Conservation (phyloP, 108 stramenopile genomes). For the Fistulifera pelliculosa region DNA sequence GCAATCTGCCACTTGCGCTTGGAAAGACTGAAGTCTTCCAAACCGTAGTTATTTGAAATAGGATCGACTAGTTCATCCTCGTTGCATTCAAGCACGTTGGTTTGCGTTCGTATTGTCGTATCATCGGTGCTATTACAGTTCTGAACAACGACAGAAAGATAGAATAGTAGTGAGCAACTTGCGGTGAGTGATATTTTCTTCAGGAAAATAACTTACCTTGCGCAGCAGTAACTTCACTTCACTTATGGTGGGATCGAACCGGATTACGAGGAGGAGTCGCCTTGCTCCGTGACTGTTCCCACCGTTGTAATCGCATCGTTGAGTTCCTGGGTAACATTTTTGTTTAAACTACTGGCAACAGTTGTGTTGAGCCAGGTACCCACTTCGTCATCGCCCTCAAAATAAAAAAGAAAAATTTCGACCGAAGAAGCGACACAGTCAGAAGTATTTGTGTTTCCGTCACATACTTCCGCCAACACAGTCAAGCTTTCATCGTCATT, state of each 20-base stretch:
- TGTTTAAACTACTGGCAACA: not conserved
- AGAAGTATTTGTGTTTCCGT: not conserved
- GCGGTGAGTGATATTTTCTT: too few relatives aligned
- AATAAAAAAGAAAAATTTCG: conserved; percentile 1
- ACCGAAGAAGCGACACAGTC: not conserved
- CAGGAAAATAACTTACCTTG: too few relatives aligned
- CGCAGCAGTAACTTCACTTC: conserved; percentile 3
- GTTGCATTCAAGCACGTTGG: not conserved
- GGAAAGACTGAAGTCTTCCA: conserved; percentile 5
- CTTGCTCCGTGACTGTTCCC: conserved; percentile 11
- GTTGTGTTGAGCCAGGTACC: not conserved
- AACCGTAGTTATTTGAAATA: conserved; percentile 8
- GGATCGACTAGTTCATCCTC: not conserved
- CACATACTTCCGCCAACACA: not conserved
- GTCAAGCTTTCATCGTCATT: too few relatives aligned
- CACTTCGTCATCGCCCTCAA: not conserved
- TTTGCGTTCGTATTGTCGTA: not conserved
- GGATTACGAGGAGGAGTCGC: conserved; percentile 5
- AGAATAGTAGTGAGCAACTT: too few relatives aligned
- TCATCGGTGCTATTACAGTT: not conserved
- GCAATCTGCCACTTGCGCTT: conserved; percentile 19
- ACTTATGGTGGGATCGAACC: conserved; percentile 16
- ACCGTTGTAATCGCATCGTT: not conserved
- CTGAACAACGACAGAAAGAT: too few relatives aligned
- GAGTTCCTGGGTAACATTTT: not conserved